Base-by-base conservation (phyloP, 768 basidiomycete genomes). In the Russula foetens region DNA sequence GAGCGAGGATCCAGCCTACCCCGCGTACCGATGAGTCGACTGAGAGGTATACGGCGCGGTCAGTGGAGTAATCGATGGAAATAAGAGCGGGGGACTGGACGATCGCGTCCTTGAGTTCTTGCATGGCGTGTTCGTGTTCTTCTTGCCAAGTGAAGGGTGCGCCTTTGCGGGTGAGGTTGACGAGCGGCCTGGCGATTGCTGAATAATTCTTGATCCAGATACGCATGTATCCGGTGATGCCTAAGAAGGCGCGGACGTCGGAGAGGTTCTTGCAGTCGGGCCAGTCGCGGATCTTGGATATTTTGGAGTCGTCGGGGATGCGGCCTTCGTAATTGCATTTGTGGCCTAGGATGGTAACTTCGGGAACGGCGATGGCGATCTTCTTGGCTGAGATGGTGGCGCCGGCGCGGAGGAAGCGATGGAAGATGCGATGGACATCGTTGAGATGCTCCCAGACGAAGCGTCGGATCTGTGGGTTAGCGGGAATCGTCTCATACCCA, bases 171-270 rank as follows among this genome's bases (percentile, higher is more conserved):
- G 65, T 67, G 8, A 72, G 61, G n/a, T 64, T 15, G 8, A 63
- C 52, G 0, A 72, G 65, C 3, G 38, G 38, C 3, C 38, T 6
- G 7, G 38, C 38, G 14, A 38, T 38, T 6, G 7, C 14, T 3
- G 67, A 64, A 38, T 65, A 72, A 52, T 71, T 56, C 6, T 45
- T 23, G 19, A 71, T 70, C 23, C 63, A 71, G 12, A 65, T 61
- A 0, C 67, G 28, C 24, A 67, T 39, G 29, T 67, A 45, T 43
- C 68, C 65, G 2, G 54, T 49, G 0, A 62, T 69, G 0, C 71
- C 68, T 6, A 51, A 21, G 23, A 51, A 51, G 1, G 50, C 33
- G 12, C 35, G 14, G 23, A 51, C 50, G 14, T 51, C 50, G 15
- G 50, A 35, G 21, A 38, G 0, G 14, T 2, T 23, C 23, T 51